A percentile compares a stretch with the other conserved stretches of the same genome.
Conservation (phyloP, 2,329 filamentous ascomycete genomes). For the Ophiostoma pallidulum region DNA sequence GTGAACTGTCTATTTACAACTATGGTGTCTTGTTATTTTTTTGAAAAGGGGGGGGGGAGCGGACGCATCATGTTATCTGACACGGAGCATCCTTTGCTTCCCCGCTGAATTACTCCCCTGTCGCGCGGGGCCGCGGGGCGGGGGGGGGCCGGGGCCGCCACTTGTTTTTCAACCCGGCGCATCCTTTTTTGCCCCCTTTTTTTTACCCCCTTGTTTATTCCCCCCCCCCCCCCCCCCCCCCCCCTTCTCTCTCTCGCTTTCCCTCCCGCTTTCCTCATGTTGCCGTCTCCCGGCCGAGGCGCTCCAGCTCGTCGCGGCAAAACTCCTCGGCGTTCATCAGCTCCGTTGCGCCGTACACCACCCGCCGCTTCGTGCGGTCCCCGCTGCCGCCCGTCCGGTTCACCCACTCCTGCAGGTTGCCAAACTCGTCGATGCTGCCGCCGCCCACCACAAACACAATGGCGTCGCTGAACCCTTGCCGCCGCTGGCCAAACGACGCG, state of each 20-base stretch:
- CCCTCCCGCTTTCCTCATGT: not conserved
- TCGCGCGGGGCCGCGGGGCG: too few relatives aligned
- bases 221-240: too few relatives aligned
- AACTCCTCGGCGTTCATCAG: constrained; percentile 62
- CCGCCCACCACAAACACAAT: constrained; percentile 94
- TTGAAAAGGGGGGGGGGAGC: too few relatives aligned
- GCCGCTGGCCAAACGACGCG: constrained; percentile 81
- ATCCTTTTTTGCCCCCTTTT: too few relatives aligned
- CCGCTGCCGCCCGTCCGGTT: constrained; percentile 51
- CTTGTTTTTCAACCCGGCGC: too few relatives aligned
- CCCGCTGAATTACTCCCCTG: too few relatives aligned
- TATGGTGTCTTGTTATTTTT: too few relatives aligned
- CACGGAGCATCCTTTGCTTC: too few relatives aligned
- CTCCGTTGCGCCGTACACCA: constrained; percentile 93
- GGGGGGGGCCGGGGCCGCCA: too few relatives aligned
- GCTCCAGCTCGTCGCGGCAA: constrained; percentile 53
- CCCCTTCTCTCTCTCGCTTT: not conserved
- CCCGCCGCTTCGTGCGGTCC: constrained; percentile 60
- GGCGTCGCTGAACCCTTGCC: constrained; percentile 82
- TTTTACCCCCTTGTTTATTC: too few relatives aligned
- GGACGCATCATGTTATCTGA: too few relatives aligned
- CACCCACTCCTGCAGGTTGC: constrained; percentile 94
- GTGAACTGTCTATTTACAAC: too few relatives aligned
- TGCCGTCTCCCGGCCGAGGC: constrained; percentile 49
- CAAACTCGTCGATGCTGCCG: constrained; percentile 98